Conservation (phyloP, 768 basidiomycete genomes). For the Pleurotus tuber-regium region DNA sequence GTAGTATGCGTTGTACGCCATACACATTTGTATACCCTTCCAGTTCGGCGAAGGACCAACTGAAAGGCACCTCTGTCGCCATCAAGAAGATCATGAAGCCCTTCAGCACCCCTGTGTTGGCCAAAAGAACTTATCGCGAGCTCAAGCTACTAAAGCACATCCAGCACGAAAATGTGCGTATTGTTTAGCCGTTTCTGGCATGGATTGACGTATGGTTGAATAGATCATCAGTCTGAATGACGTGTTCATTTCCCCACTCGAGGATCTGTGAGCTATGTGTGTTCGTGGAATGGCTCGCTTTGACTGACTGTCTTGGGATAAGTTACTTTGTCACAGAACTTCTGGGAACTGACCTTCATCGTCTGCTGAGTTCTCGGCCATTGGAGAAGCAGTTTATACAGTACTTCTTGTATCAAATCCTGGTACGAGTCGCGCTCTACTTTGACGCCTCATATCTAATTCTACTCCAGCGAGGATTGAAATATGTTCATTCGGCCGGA, state of each 20-base stretch:
- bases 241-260: conserved; percentile 99
- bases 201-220: conserved; percentile 6
- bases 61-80: conserved; percentile 90
- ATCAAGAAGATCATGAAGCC: conserved; percentile 99
- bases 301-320: conserved; percentile 10
- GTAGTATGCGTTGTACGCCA: conserved; percentile 5
- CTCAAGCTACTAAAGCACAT: conserved; percentile 98
- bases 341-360: conserved; percentile 96
- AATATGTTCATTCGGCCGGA: conserved; percentile 99
- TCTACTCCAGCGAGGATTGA: conserved; percentile 78
- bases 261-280: conserved; percentile 74
- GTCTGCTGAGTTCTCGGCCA: conserved; percentile 92
- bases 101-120: conserved; percentile 97
- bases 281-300: conserved; percentile 1
- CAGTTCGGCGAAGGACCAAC: conserved; percentile 95
- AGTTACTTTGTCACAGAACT: conserved; percentile 99
- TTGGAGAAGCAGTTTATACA: conserved; percentile 99
- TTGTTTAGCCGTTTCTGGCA: neutral
- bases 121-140: conserved; percentile 96
- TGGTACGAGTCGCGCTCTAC: conserved; percentile 49
- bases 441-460: conserved; percentile 1
- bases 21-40: conserved; percentile 10
- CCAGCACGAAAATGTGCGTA: conserved; percentile 91
- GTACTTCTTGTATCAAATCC: conserved; percentile 98
- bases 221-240: conserved; percentile 98